Conservation (phyloP, 2,329 filamentous ascomycete species). For the Diaporthe ampelina region DNA sequence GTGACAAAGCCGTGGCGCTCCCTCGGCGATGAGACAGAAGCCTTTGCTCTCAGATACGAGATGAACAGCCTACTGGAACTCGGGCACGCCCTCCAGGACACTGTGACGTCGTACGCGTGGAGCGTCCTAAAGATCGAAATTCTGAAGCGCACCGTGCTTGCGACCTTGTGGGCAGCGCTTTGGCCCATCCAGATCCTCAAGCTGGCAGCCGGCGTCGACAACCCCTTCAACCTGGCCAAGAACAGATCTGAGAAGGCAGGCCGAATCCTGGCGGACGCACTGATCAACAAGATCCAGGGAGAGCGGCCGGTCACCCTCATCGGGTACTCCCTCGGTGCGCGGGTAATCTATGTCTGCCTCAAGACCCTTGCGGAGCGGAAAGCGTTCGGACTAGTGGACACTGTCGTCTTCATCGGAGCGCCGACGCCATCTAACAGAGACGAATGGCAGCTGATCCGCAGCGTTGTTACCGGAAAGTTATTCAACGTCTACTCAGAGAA, state of each 20-base stretch:
- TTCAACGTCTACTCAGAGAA: conserved; percentile 92
- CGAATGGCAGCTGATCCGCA: conserved; percentile 83
- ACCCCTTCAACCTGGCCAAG: conserved; percentile 84
- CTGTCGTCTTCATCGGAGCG: conserved; percentile 85
- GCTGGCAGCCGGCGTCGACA: conserved; percentile 79
- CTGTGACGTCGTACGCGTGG: conserved; percentile 84
- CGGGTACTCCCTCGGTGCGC: conserved; percentile 85
- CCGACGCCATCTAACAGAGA: conserved; percentile 79
- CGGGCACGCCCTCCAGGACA: conserved; percentile 77
- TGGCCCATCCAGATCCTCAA: conserved; percentile 79
- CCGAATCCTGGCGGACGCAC: conserved; percentile 82
- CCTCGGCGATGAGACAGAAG: conserved; percentile 78
- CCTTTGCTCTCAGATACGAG: conserved; percentile 89
- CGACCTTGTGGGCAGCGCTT: conserved; percentile 75
- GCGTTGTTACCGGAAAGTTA: conserved; percentile 83
- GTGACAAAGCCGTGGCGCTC: conserved; percentile 85
- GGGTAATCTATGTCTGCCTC: conserved; percentile 87
- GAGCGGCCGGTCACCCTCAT: conserved; percentile 85
- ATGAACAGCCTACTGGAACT: conserved; percentile 82
- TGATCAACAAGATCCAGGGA: conserved; percentile 86
- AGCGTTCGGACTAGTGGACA: conserved; percentile 88
- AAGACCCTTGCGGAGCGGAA: conserved; percentile 80
- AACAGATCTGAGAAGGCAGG: conserved; percentile 86
- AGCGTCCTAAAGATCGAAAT: conserved; percentile 80
- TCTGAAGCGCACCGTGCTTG: conserved; percentile 78